Base-by-base conservation (phyloP, 192 early-diverging fungal species). In the Mortierella hygrophila region DNA sequence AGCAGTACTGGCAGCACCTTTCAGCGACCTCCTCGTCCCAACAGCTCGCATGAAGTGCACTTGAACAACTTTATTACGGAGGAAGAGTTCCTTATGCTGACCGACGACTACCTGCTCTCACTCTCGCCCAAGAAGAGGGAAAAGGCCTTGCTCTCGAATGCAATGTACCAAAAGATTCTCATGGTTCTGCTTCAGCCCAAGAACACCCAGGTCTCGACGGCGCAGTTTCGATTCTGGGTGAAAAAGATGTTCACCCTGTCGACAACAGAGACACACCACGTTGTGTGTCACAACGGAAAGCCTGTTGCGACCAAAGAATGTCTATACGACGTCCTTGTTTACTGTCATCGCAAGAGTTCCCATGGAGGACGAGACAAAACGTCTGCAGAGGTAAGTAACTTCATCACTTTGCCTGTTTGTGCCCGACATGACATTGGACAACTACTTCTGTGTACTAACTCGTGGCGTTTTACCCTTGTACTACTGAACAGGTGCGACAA, bases 361-460 rank as follows among this genome's bases (percentile, higher is more conserved):
- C 89, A 90, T 83, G 89, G 89, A 35, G 89, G 89, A 23, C 54
- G 89, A 78, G 89, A 90, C 72, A 90, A 90, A 72, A 90, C 89
- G 11, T 90, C 89, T 69, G 89, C 89, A 21, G 82, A 89, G 76
- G 89, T 87, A 89, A 75, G 69, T 44, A 52, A 35, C 8, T 2
- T 20, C 32, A 10, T 47, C 20, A 15, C n/a, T 0, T 2, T 20
- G 20, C 41, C 40, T 23, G 21, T 16, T 23, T 32, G 29, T 44
- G n/a, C 40, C 1, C 35, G 54, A 23, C 3, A 47, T 32, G 23
- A 29, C 26, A n/a, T 40, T 41, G 11, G n/a, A 0, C 23, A 57
- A 40, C 5, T 23, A 76, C 3, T n/a, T 10, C 3, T 54, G 6
- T 60, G 0, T 44, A 10, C 42, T 29, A 29, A 55, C 52, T 7